These are phyloP conservation scores for Aspergillus costaricaensis DNA, from an alignment of 2,329 filamentous ascomycete genomes.

Conservation along the genomic window DNA sequence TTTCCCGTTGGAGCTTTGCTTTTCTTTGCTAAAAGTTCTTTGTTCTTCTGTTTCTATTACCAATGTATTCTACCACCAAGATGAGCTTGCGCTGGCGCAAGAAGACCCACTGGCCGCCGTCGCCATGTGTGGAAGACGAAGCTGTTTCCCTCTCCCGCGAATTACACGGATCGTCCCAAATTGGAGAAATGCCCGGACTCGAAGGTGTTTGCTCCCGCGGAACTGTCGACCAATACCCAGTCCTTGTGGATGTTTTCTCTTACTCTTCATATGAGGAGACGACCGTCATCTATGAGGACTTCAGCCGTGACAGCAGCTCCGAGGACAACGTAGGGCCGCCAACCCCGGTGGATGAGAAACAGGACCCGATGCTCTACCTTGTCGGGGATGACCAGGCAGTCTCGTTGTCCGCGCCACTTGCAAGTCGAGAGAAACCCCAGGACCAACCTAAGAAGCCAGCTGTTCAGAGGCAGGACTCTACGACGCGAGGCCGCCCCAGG, in stretches of 20 bases:
- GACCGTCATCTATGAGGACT: conserved; percentile 19
- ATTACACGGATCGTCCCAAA: conserved; percentile 33
- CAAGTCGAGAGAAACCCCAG: conserved; percentile 6
- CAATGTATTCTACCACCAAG: conserved; percentile 15
- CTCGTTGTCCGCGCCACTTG: conserved; percentile 5
- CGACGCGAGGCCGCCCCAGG: not conserved
- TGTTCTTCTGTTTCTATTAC: conserved; percentile 5
- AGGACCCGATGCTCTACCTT: conserved; percentile 20
- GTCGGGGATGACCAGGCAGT: conserved; percentile 9
- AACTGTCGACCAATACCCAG: conserved; percentile 47
- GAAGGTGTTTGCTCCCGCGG: conserved; percentile 41
- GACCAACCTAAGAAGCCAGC: not conserved
- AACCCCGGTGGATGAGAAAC: conserved; percentile 27
- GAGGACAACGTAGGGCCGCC: conserved; percentile 30
- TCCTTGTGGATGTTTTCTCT: conserved; percentile 38
- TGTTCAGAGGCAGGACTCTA: not conserved
- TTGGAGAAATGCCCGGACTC: conserved; percentile 33
- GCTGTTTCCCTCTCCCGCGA: conserved; percentile 45
- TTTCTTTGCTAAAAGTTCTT: conserved; percentile 20
- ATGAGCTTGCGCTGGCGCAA: conserved; percentile 31
- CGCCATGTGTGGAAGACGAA: conserved; percentile 50
- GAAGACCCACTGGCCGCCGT: conserved; percentile 43
- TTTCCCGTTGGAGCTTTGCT: not conserved
- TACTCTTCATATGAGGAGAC: conserved; percentile 14
- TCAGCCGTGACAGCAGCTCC: conserved; percentile 25